A percentile compares a stretch with the other conserved stretches of the same genome.
These are phyloP conservation scores for Pseudonectria foliicola DNA, from an alignment of 2,329 filamentous ascomycete species.

Conservation along the genomic window DNA sequence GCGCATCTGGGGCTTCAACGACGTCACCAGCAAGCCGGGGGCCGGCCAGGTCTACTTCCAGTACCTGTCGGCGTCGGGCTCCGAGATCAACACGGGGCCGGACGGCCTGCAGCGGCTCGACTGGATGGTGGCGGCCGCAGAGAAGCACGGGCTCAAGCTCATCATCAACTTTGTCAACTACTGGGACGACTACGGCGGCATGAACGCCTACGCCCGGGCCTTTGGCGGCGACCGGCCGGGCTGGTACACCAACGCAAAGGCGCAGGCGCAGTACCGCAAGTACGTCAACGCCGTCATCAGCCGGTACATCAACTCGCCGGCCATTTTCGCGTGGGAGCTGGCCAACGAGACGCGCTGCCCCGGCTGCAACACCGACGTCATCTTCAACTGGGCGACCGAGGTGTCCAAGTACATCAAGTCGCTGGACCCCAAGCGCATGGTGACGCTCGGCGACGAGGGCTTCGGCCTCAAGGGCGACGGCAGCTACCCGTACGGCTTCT, in stretches of 20 bases:
- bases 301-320: constrained; percentile 50
- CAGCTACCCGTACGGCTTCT: constrained; percentile 43
- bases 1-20: constrained; percentile 57
- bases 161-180: constrained; percentile 63
- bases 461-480: constrained; percentile 42
- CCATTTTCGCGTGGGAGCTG: constrained; percentile 62
- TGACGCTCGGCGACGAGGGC: constrained; percentile 54
- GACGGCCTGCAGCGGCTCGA: constrained; percentile 56
- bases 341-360: constrained; percentile 46
- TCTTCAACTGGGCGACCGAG: constrained; percentile 48
- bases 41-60: constrained; percentile 40
- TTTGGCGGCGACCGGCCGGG: constrained; percentile 46
- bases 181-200: constrained; percentile 62
- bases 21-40: constrained; percentile 37
- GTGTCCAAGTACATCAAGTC: constrained; percentile 57
- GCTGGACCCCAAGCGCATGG: constrained; percentile 55
- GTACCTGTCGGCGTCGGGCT: constrained; percentile 38
- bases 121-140: constrained; percentile 53
- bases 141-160: constrained; percentile 52
- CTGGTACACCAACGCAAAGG: constrained; percentile 50
- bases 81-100: constrained; percentile 54
- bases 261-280: constrained; percentile 51
- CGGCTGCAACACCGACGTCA: constrained; percentile 39
- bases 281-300: constrained; percentile 55
- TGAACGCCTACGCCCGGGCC: constrained; percentile 50